Conservation (phyloP, 1,284 basidiomycete genomes). For the Vanrija pseudolonga region DNA sequence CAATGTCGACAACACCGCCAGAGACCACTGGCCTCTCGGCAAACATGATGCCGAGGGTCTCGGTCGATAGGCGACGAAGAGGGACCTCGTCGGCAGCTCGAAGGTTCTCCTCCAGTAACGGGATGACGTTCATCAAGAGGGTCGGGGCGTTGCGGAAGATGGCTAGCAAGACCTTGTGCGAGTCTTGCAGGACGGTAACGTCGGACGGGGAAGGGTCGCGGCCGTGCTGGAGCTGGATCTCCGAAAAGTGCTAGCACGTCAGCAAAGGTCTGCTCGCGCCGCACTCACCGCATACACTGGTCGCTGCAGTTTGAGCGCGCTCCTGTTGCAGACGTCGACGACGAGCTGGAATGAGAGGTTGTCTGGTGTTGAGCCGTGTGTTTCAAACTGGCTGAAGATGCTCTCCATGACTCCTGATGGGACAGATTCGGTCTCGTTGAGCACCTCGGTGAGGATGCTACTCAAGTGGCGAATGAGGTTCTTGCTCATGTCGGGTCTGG, state of each 20-base stretch:
- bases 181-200: conserved; percentile 55
- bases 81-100: conserved; percentile 66
- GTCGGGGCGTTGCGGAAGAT: conserved; percentile 76
- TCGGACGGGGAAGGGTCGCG: conserved; percentile 49
- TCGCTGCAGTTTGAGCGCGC: conserved; percentile 81
- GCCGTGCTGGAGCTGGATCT: conserved; percentile 66
- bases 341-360: conserved; percentile 80
- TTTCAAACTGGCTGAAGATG: conserved; percentile 80
- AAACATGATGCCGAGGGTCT: conserved; percentile 86
- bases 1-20: conserved; percentile 58
- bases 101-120: conserved; percentile 87
- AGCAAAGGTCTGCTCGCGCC: background rate
- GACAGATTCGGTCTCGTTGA: conserved; percentile 76
- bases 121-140: conserved; percentile 83
- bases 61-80: conserved; percentile 72
- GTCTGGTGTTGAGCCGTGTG: conserved; percentile 61
- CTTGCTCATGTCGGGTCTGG: conserved; percentile 71
- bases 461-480: conserved; percentile 83
- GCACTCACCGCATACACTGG: conserved; percentile 65
- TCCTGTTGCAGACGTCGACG: conserved; percentile 77
- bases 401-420: conserved; percentile 75
- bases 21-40: conserved; percentile 61
- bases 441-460: conserved; percentile 81
- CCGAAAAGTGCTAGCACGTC: conserved; percentile 67
- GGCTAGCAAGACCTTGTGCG: conserved; percentile 81